Percentiles rank a stretch among this genome's conserved stretches.
Conservation (phyloP, 2,329 filamentous ascomycete species). For the Colletotrichum magnum region DNA sequence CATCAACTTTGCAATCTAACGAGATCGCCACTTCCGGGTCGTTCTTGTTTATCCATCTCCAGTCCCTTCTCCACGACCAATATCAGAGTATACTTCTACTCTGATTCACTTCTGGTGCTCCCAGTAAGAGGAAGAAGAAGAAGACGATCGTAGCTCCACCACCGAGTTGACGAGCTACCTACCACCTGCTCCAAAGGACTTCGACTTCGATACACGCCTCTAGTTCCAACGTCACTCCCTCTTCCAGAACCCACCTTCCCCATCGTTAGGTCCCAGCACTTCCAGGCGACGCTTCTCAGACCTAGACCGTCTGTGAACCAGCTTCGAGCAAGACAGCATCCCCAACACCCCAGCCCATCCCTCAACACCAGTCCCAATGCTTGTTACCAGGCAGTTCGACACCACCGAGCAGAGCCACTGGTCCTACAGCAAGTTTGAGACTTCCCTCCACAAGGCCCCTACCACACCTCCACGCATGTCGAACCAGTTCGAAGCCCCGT, state of each 20-base stretch:
- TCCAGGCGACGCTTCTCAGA: slow-evolving; percentile 29
- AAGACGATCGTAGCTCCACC: not conserved
- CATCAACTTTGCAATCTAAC: slow-evolving; percentile 15
- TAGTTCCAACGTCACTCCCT: slow-evolving; percentile 12
- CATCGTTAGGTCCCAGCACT: slow-evolving; percentile 8
- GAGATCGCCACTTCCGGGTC: slow-evolving; percentile 7
- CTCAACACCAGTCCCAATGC: slow-evolving; percentile 61
- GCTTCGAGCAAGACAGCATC: slow-evolving; percentile 37
- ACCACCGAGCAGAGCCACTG: slow-evolving; percentile 68
- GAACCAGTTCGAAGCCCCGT: slow-evolving; percentile 66
- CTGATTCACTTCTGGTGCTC: not conserved
- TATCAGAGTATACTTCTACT: not conserved
- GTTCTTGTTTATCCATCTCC: slow-evolving; percentile 10
- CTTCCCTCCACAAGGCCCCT: slow-evolving; percentile 59
- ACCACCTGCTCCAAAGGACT: slow-evolving; percentile 38
- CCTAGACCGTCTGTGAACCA: slow-evolving; percentile 21
- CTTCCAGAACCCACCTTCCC: slow-evolving; percentile 9
- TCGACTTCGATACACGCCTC: slow-evolving; percentile 17
- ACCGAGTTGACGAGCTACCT: slow-evolving; percentile 39
- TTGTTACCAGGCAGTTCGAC: slow-evolving; percentile 68
- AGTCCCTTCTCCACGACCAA: not conserved
- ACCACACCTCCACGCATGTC: slow-evolving; percentile 68
- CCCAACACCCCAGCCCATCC: not conserved
- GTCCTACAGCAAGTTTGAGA: slow-evolving; percentile 67
- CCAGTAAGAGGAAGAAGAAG: not conserved